phyloP scores from a whole-genome alignment of 352 stramenopile species.

The Globisporangium parvum region DNA sequence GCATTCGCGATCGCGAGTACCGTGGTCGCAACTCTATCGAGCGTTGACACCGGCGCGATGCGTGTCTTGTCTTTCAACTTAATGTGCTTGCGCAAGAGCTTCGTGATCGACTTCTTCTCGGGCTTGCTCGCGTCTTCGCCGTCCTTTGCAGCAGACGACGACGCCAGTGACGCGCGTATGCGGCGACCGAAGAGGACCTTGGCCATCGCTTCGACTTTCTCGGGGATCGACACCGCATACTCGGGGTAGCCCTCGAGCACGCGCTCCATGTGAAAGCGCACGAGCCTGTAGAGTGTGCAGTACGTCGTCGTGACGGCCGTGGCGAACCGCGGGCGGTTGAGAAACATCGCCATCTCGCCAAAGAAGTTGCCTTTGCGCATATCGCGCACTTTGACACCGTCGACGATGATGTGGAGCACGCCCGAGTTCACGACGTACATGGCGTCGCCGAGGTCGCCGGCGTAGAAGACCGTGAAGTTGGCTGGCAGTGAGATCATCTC shows the following conservation, averaged over 20 bases:
- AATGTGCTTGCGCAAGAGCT: slow-evolving; percentile 44
- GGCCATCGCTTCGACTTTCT: slow-evolving; percentile 37
- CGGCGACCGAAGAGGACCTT: slow-evolving; percentile 23
- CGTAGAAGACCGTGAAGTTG: slow-evolving; percentile 45
- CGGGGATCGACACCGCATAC: slow-evolving; percentile 33
- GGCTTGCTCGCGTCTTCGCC: not conserved
- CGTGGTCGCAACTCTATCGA: slow-evolving; percentile 5
- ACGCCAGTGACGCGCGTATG: not conserved
- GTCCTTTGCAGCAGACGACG: not conserved
- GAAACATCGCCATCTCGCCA: slow-evolving; percentile 59
- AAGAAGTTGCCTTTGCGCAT: slow-evolving; percentile 63
- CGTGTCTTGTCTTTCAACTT: slow-evolving; percentile 28
- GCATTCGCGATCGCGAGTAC: slow-evolving; percentile 1
- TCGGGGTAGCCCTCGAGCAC: slow-evolving; percentile 45
- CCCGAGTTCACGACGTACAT: slow-evolving; percentile 70
- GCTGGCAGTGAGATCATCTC: slow-evolving; percentile 50
- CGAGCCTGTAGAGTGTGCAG: slow-evolving; percentile 55
- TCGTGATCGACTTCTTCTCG: slow-evolving; percentile 39
- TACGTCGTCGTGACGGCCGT: slow-evolving; percentile 61
- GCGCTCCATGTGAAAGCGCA: slow-evolving; percentile 39
- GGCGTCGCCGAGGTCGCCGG: slow-evolving; percentile 57
- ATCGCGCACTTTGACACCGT: slow-evolving; percentile 61
- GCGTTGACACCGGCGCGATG: slow-evolving; percentile 15
- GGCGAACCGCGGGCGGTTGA: slow-evolving; percentile 46
- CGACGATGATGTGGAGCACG: slow-evolving; percentile 49